Evolutionary conservation across 768 basidiomycete genomes (phyloP).

Genomic region (Suillus paluster): DNA sequence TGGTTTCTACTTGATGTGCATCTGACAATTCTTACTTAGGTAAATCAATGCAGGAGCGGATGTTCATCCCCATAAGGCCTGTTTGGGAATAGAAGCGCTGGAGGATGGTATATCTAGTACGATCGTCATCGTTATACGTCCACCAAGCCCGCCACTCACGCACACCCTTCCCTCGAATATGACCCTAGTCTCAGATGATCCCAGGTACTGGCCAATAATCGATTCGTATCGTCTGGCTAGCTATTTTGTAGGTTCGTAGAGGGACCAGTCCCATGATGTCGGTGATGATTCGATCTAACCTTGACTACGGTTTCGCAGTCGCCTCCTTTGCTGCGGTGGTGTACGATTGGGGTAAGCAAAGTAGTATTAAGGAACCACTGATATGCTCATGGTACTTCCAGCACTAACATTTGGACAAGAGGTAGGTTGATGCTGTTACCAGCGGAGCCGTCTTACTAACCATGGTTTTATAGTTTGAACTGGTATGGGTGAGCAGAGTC

Average conservation of each 20-base stretch:
- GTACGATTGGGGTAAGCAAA: neutral
- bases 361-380: neutral
- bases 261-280: neutral
- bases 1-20: neutral
- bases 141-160: neutral
- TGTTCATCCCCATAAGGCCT: neutral
- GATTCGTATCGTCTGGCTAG: neutral
- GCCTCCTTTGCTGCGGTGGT: neutral
- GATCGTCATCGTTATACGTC: neutral
- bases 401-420: neutral
- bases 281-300: neutral
- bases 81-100: neutral
- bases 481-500: neutral
- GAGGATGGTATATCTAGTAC: neutral
- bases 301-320: neutral
- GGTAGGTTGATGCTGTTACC: neutral
- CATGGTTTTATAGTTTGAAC: neutral
- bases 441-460: neutral
- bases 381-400: neutral
- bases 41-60: neutral
- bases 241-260: neutral
- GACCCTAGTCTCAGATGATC: neutral
- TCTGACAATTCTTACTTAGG: neutral
- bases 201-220: neutral
- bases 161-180: neutral